Conservation (phyloP, 148 eudicot genomes). For the Rhododendron molle region DNA sequence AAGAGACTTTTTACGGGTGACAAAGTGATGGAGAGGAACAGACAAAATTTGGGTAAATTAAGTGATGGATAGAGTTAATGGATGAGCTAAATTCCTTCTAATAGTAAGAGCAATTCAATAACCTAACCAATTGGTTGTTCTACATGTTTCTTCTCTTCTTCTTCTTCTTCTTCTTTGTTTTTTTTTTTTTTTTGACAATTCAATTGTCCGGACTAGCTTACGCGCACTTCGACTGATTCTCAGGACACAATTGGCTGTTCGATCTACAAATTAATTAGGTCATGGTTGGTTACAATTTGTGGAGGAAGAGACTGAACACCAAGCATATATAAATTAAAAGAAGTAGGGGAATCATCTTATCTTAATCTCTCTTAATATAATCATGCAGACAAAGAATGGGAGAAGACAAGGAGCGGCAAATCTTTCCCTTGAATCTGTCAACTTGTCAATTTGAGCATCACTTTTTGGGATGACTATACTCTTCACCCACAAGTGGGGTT, state of each 20-base stretch:
- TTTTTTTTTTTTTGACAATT: too few relatives aligned
- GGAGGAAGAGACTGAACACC: too few relatives aligned
- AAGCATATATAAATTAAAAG: not conserved
- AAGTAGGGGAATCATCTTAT: constrained; percentile 10
- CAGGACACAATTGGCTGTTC: too few relatives aligned
- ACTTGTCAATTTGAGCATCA: not conserved
- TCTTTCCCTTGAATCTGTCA: constrained; percentile 1
- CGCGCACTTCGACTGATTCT: too few relatives aligned
- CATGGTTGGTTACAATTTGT: too few relatives aligned
- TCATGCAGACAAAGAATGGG: not conserved
- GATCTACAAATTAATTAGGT: too few relatives aligned
- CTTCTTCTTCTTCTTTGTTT: too few relatives aligned
- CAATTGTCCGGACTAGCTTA: too few relatives aligned
- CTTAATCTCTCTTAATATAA: constrained; percentile 1
- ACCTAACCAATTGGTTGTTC: not conserved
- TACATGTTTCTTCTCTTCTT: not conserved
- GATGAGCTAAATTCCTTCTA: not conserved
- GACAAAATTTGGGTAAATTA: not conserved
- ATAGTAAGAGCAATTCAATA: not conserved
- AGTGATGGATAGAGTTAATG: not conserved
- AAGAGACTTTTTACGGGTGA: not conserved
- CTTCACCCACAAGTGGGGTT: constrained; percentile 10
- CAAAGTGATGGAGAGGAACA: not conserved
- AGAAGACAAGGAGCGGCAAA: constrained; percentile 12
- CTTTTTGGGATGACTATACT: not conserved